A percentile compares a stretch with the other conserved stretches of the same genome.
Conservation (phyloP, 75 land plant species). For the Sequoiadendron giganteum region DNA sequence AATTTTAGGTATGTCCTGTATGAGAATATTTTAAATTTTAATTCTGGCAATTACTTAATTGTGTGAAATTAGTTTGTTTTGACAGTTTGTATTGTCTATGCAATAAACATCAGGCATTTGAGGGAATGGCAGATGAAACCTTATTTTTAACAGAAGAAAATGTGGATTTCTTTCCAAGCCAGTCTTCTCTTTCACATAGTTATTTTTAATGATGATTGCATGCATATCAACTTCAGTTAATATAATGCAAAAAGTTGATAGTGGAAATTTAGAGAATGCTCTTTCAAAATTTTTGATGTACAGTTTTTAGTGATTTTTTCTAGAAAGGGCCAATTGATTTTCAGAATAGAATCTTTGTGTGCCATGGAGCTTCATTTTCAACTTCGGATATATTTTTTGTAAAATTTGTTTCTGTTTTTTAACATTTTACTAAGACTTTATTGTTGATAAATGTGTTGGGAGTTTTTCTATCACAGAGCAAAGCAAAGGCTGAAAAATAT, state of each 20-base stretch:
- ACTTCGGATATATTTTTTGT: not conserved
- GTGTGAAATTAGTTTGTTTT: not conserved
- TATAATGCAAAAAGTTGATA: not conserved
- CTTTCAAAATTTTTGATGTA: not conserved
- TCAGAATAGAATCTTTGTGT: not conserved
- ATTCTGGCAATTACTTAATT: not conserved
- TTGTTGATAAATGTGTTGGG: not conserved
- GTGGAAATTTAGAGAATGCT: not conserved
- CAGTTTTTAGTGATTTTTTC: not conserved
- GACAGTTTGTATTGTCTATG: not conserved
- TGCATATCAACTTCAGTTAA: not conserved
- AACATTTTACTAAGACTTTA: not conserved
- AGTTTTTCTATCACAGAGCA: slow-evolving; percentile 56
- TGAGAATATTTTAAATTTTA: not conserved
- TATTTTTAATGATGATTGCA: not conserved
- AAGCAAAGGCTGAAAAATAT: slow-evolving; percentile 96
- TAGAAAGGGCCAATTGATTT: not conserved
- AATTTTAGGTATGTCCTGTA: not conserved
- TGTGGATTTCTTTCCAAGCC: not conserved
- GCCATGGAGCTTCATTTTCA: not conserved
- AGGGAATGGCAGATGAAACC: not conserved
- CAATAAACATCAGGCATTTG: not conserved
- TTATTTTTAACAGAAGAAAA: not conserved
- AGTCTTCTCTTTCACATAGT: not conserved
- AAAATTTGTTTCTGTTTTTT: not conserved